Percentiles rank a stretch among this genome's conserved stretches.
Conservation (phyloP, 169 alveolate genomes). For the Plasmodium adleri region DNA sequence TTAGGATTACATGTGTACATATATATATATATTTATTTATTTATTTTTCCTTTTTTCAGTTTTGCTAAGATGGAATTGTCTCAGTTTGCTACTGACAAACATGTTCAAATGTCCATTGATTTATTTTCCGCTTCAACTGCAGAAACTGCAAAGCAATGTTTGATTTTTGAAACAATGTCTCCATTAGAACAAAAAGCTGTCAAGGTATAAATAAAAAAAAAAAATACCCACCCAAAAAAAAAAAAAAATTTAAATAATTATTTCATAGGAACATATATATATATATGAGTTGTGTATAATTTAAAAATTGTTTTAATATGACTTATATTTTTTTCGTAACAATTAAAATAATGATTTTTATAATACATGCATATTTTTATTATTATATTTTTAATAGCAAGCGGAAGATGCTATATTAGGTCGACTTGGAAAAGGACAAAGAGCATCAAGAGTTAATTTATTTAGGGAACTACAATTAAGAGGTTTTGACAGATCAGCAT, state of each 20-base stretch:
- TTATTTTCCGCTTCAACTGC: slow-evolving; percentile 92
- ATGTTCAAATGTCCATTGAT: slow-evolving; percentile 92
- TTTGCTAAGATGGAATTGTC: slow-evolving; percentile 93
- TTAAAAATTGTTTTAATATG: background rate
- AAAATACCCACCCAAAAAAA: background rate
- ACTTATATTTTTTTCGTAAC: background rate
- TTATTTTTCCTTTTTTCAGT: slow-evolving; percentile 61
- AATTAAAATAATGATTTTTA: background rate
- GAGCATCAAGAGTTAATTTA: slow-evolving; percentile 86
- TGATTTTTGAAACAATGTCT: slow-evolving; percentile 86
- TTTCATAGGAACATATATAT: too few relatives aligned
- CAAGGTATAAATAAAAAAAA: slow-evolving; percentile 65
- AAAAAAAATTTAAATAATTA: too few relatives aligned
- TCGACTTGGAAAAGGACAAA: slow-evolving; percentile 87
- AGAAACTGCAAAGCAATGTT: slow-evolving; percentile 89
- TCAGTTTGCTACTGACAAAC: slow-evolving; percentile 90
- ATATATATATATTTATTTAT: background rate
- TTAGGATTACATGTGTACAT: background rate
- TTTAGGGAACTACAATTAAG: slow-evolving; percentile 85
- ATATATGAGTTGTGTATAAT: background rate
- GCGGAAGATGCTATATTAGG: slow-evolving; percentile 89
- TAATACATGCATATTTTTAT: slow-evolving; percentile 2
- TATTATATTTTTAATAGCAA: slow-evolving; percentile 73
- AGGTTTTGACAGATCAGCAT: slow-evolving; percentile 84
- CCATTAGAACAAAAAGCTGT: slow-evolving; percentile 88